These are phyloP conservation scores for Aquilaria yunnanensis DNA, from an alignment of 345 rosid species.

Conservation along the genomic window DNA sequence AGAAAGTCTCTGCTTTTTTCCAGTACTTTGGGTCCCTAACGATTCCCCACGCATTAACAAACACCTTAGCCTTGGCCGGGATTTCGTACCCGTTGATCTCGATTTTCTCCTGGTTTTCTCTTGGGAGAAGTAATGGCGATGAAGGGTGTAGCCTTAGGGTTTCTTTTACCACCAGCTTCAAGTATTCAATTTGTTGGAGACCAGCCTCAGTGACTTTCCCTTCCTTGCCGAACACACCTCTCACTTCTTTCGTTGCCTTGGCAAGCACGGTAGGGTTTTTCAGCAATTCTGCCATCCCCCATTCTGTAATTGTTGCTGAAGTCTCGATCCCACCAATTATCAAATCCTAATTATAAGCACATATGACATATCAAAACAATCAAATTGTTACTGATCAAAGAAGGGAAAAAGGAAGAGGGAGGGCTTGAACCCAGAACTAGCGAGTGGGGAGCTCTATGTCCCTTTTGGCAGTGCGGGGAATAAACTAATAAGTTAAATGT, in stretches of 20 bases:
- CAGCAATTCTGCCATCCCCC: constrained; percentile 26
- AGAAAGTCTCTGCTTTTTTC: constrained; percentile 25
- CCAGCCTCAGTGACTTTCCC: constrained; percentile 19
- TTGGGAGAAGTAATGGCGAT: constrained; percentile 18
- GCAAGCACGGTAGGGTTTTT: constrained; percentile 15
- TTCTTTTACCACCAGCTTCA: constrained; percentile 22
- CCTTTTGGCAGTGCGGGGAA: too few species aligned
- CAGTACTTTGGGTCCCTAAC: constrained; percentile 31
- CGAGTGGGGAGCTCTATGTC: too few species aligned
- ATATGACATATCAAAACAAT: too few species aligned
- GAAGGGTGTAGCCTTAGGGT: constrained; percentile 23
- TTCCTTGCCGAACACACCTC: constrained; percentile 11
- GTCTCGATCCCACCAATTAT: constrained; percentile 20
- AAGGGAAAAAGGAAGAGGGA: too few species aligned
- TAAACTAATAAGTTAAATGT: too few species aligned
- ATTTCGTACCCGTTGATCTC: constrained; percentile 20
- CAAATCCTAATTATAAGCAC: too few species aligned
- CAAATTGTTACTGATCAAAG: too few species aligned
- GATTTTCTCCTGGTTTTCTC: constrained; percentile 11
- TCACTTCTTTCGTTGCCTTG: constrained; percentile 21
- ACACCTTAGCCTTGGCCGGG: constrained; percentile 18
- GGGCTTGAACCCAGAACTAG: too few species aligned
- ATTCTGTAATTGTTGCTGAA: constrained; percentile 18
- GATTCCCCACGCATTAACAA: constrained; percentile 28
- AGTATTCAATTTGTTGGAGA: constrained; percentile 10